Evolutionary conservation across 2,329 filamentous ascomycete genomes (phyloP).

Genomic region (Zymoseptoria ardabiliae): DNA sequence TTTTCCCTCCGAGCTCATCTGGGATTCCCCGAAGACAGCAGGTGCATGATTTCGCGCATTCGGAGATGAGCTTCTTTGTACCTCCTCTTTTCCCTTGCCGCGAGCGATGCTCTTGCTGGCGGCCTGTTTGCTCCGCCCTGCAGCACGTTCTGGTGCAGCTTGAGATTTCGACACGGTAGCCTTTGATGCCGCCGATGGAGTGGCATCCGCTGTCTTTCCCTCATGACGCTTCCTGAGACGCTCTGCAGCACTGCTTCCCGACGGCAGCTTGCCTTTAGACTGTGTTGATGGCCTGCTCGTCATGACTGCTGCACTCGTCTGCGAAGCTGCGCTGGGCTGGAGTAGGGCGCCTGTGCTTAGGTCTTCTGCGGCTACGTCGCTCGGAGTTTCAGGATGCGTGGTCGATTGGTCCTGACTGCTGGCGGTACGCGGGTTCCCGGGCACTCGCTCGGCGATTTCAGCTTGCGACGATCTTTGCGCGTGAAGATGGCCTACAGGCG

Average conservation of each 20-base stretch:
- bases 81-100: neutral
- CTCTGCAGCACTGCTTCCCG: neutral
- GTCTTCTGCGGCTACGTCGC: neutral
- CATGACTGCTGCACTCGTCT: constrained; percentile 1
- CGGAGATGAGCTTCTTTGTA: neutral
- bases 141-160: neutral
- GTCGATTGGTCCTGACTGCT: neutral
- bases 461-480: neutral
- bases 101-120: neutral
- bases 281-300: neutral
- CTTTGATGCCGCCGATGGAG: neutral
- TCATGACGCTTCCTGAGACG: neutral
- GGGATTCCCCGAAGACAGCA: neutral
- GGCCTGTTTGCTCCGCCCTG: neutral
- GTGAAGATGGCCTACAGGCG: neutral
- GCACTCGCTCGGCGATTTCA: neutral
- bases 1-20: neutral
- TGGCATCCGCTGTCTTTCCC: neutral
- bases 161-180: neutral
- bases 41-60: neutral
- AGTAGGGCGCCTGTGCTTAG: neutral
- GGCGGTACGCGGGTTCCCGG: neutral
- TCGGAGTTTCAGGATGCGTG: neutral
- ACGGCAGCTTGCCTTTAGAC: neutral
- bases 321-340: constrained; percentile 1